Conservation (phyloP, 305 asterid genomes). For the Rubia tinctorum region DNA sequence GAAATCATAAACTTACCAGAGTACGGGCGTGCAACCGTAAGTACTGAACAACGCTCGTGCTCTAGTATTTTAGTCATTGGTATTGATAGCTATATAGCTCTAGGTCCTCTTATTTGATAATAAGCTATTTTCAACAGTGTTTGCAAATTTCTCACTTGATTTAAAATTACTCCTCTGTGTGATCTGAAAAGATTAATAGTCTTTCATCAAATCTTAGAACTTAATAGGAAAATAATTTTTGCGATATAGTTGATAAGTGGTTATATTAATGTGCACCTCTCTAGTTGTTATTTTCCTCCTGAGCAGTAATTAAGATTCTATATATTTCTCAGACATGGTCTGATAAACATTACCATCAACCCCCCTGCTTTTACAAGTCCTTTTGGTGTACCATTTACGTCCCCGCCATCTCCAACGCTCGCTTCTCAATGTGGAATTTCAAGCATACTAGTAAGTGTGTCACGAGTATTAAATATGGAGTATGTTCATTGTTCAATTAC, state of each 20-base stretch:
- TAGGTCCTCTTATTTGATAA: background rate
- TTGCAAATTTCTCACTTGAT: background rate
- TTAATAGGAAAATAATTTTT: too few relatives aligned
- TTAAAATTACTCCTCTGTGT: too few relatives aligned
- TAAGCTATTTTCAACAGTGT: background rate
- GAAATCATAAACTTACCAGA: constrained; percentile 2
- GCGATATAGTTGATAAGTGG: too few relatives aligned
- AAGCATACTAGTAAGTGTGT: too few relatives aligned
- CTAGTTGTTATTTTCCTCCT: too few relatives aligned
- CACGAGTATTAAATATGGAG: too few relatives aligned
- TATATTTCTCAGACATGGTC: too few relatives aligned
- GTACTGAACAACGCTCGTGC: background rate
- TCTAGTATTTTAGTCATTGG: background rate
- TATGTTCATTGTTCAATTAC: background rate
- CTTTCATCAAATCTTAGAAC: too few relatives aligned
- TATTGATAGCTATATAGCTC: background rate
- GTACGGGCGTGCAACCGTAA: background rate
- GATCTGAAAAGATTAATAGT: too few relatives aligned
- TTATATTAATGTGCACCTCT: too few relatives aligned
- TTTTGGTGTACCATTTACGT: constrained; percentile 21
- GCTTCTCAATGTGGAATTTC: constrained; percentile 23
- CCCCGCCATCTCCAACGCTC: constrained; percentile 16
- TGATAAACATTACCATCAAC: too few relatives aligned
- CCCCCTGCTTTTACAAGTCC: constrained; percentile 24
- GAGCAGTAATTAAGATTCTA: too few relatives aligned